Evolutionary conservation across 106 monocot genomes (phyloP).

Genomic region (Dioscorea zingiberensis): DNA sequence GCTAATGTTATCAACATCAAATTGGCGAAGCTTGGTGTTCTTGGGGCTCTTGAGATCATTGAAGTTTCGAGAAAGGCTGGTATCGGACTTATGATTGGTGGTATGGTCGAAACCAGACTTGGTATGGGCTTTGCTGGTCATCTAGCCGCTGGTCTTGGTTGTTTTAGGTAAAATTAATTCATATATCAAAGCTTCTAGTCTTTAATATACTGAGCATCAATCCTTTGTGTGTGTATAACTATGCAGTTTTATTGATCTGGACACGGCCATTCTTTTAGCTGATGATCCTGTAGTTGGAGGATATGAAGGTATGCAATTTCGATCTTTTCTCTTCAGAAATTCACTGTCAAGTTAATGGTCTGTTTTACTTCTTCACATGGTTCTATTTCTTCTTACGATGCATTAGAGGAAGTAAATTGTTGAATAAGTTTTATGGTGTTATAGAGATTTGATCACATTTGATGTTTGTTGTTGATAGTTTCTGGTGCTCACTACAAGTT

Average conservation of each 20-base stretch:
- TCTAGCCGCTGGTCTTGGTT: slow-evolving; percentile 85
- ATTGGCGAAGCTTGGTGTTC: slow-evolving; percentile 77
- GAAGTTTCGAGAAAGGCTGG: slow-evolving; percentile 45
- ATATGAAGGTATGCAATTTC: slow-evolving; percentile 63
- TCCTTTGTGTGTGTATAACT: not conserved
- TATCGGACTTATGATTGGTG: slow-evolving; percentile 81
- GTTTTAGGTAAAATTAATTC: slow-evolving; percentile 59
- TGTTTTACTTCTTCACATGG: not conserved
- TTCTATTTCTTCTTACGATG: not conserved
- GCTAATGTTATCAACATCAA: slow-evolving; percentile 97
- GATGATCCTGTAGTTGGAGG: slow-evolving; percentile 88
- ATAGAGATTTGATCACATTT: not conserved
- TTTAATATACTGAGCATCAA: not conserved
- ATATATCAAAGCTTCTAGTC: not conserved
- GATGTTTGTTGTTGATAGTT: slow-evolving; percentile 30
- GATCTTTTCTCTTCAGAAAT: too few relatives aligned
- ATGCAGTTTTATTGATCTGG: slow-evolving; percentile 86
- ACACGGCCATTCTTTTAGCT: slow-evolving; percentile 75
- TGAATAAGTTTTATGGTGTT: not conserved
- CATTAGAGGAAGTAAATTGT: too few relatives aligned
- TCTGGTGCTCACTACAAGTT: slow-evolving; percentile 78
- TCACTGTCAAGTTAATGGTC: too few relatives aligned
- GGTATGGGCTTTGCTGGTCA: slow-evolving; percentile 95
- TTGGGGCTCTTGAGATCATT: slow-evolving; percentile 77
- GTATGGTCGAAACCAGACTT: slow-evolving; percentile 96